Base-by-base conservation (phyloP, 805 yeast species). In the Ascoidea asiatica region DNA sequence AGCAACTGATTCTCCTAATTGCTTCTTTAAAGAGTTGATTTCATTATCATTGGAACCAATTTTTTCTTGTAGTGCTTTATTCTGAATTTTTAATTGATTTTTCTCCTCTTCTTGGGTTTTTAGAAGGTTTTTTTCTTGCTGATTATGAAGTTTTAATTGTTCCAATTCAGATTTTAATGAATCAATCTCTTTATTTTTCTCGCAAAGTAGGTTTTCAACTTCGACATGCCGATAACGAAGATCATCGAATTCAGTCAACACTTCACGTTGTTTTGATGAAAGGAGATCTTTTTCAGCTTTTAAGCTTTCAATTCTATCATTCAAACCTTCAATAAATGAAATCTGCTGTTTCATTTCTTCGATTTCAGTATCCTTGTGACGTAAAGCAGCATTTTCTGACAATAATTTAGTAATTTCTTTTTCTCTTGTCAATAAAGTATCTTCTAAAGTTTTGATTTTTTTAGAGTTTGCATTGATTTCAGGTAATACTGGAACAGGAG, bases 191-290 rank as follows among this genome's bases (percentile, higher is more conserved):
- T 45, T n/a, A 37, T 23, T 18, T 39, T 36, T 42, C 20, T 39
- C n/a, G 33, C n/a, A 18, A 36, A 45, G 37, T 18, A 35, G 21
- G n/a, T 3, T 36, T 19, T 46, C 48, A 43, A 43, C 22, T 37
- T 43, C 20, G 15, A 40, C 37, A 29, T 43, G 40, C 41, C 41
- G 43, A 40, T 37, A 36, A 36, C 41, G 48, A 37, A 46, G 40
- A 43, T 41, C 45, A 7, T 46, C 46, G 19, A 33, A 40, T 29
- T 43, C 38, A 4, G 21, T 19, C 15, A 40, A 11, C 3, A 46
- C 8, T 18, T 38, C 46, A 5, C 18, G 39, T 19, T 46, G 44
- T 18, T 39, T 21, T 17, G 17, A 11, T 4, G 36, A 5, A 11
- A 39, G 15, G 11, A 18, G 5, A 13, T 20, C 21, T 29, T 43